phyloP scores from a whole-genome alignment of 1,139 yeast species.

The Hyphopichia buzzinii region DNA sequence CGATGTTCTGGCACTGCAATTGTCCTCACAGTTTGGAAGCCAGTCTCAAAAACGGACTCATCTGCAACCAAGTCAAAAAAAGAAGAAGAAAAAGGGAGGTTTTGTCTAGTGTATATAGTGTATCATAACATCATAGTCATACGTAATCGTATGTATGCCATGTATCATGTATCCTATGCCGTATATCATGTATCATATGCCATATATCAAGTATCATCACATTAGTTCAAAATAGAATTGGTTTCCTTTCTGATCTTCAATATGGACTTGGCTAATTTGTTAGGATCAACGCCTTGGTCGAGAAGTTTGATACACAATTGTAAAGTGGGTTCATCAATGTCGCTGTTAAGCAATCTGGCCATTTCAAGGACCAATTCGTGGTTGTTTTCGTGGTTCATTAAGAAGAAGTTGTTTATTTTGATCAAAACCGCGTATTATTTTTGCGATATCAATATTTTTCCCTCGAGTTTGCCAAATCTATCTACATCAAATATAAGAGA shows the following conservation, averaged over 20 bases:
- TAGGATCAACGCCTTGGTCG: slow-evolving; percentile 41
- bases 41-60: slow-evolving; percentile 6
- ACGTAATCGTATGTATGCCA: too few relatives aligned
- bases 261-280: slow-evolving; percentile 26
- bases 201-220: too few relatives aligned
- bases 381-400: background rate
- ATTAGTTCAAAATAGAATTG: too few relatives aligned
- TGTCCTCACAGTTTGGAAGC: too few relatives aligned
- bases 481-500: too few relatives aligned
- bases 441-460: too few relatives aligned
- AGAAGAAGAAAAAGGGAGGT: slow-evolving; percentile 31
- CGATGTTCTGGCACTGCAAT: too few relatives aligned
- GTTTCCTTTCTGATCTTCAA: slow-evolving; percentile 27
- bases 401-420: background rate
- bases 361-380: slow-evolving; percentile 20
- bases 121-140: slow-evolving; percentile 1
- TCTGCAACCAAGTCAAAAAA: slow-evolving; percentile 10
- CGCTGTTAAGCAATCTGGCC: slow-evolving; percentile 25
- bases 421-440: too few relatives aligned
- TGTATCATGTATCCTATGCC: background rate
- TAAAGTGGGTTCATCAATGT: slow-evolving; percentile 29
- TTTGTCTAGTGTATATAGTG: slow-evolving; percentile 15
- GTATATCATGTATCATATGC: background rate
- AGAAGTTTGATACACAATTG: slow-evolving; percentile 35
- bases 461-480: too few relatives aligned